Conservation (phyloP, 495 filamentous ascomycete genomes). For the Penicillium turbatum region DNA sequence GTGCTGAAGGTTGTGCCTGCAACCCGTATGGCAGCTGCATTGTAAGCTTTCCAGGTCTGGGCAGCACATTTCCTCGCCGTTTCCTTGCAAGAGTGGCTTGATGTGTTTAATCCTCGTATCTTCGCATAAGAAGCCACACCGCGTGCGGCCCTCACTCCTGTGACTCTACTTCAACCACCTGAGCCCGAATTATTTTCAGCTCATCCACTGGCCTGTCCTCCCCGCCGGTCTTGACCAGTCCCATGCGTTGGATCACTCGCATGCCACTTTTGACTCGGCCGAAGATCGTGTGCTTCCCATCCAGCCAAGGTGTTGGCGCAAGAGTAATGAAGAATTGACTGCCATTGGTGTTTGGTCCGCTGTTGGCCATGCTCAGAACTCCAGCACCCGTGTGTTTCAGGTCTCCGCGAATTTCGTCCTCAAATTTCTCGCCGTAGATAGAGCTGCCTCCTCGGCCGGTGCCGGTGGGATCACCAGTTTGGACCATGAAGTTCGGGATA, state of each 20-base stretch:
- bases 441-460: constrained; percentile 86
- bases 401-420: constrained; percentile 74
- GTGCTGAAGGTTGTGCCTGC: constrained; percentile 2
- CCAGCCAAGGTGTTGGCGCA: constrained; percentile 93
- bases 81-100: neutral
- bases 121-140: neutral
- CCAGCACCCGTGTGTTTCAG: constrained; percentile 95
- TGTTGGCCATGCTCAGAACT: constrained; percentile 93
- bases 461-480: constrained; percentile 93
- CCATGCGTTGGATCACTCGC: constrained; percentile 81
- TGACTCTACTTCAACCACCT: constrained; percentile 55
- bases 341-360: constrained; percentile 90
- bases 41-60: neutral
- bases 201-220: constrained; percentile 81
- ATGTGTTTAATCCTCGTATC: neutral
- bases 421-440: constrained; percentile 94
- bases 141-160: constrained; percentile 31
- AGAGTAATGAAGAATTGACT: constrained; percentile 86
- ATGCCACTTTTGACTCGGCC: constrained; percentile 86
- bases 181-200: constrained; percentile 73
- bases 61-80: neutral
- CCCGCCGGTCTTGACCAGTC: constrained; percentile 75
- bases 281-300: constrained; percentile 97
- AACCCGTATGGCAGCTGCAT: constrained; percentile 2
- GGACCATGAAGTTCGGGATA: constrained; percentile 95